These are phyloP conservation scores for Pharus latifolius DNA, from an alignment of 176 grass and related monocot species.

Conservation along the genomic window DNA sequence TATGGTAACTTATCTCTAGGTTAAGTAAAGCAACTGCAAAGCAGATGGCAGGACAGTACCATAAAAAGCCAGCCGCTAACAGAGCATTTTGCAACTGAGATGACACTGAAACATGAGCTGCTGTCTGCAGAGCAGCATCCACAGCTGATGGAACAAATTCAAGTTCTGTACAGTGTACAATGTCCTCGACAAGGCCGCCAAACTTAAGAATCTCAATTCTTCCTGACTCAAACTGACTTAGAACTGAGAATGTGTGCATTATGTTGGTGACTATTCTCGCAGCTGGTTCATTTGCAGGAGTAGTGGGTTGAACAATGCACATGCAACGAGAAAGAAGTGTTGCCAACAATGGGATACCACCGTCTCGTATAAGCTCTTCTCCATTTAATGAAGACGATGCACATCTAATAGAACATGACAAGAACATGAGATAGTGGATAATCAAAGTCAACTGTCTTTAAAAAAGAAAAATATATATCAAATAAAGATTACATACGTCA, in stretches of 20 bases:
- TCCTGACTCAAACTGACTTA: conserved; percentile 88
- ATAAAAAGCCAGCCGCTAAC: conserved; percentile 82
- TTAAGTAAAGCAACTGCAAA: conserved; percentile 3
- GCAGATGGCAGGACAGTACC: conserved; percentile 38
- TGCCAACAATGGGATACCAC: conserved; percentile 87
- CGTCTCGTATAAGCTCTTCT: conserved; percentile 93
- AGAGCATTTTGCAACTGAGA: conserved; percentile 78
- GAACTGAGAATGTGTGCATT: conserved; percentile 81
- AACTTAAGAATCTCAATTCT: conserved; percentile 77
- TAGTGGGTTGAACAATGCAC: conserved; percentile 92
- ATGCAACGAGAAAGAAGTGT: conserved; percentile 97
- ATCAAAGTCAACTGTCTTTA: neutral
- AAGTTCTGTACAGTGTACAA: conserved; percentile 92
- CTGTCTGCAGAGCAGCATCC: conserved; percentile 78
- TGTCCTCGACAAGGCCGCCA: conserved; percentile 81
- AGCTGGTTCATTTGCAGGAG: conserved; percentile 79
- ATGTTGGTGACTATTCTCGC: conserved; percentile 91
- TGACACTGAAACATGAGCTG: conserved; percentile 74
- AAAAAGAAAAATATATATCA: conserved; percentile 7
- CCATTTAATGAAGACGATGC: conserved; percentile 93
- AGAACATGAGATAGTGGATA: conserved; percentile 15
- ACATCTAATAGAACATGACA: conserved; percentile 45
- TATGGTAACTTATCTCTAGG: neutral
- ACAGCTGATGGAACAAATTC: conserved; percentile 84
- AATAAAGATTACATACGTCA: conserved; percentile 65